Conservation (phyloP, 441 rosid genomes). For the Populus hybrid region DNA sequence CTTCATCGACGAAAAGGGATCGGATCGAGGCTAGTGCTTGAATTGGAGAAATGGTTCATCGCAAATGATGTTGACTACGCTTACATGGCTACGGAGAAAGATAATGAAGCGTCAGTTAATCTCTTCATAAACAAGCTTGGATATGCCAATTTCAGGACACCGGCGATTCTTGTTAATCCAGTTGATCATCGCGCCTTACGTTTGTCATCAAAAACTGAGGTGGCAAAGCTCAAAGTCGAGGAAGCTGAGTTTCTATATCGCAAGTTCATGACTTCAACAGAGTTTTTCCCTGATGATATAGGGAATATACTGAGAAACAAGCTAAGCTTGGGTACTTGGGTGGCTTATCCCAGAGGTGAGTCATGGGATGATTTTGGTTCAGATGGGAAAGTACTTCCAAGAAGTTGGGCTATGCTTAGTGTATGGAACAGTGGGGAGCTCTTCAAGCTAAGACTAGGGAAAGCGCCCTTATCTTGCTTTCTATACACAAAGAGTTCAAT, state of each 20-base stretch:
- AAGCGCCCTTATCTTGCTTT: constrained; percentile 54
- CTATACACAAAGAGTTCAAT: constrained; percentile 48
- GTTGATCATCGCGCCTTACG: constrained; percentile 33
- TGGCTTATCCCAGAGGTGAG: constrained; percentile 47
- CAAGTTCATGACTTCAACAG: too few species aligned
- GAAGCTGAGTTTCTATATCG: constrained; percentile 53
- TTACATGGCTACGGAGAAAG: constrained; percentile 75
- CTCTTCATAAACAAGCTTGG: constrained; percentile 55
- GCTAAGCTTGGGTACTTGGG: constrained; percentile 77
- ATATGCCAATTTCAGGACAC: constrained; percentile 55
- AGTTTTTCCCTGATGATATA: too few species aligned
- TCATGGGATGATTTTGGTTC: constrained; percentile 19
- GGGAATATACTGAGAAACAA: constrained; percentile 49
- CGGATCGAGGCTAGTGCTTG: constrained; percentile 48
- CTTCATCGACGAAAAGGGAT: constrained; percentile 54
- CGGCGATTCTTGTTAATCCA: constrained; percentile 62
- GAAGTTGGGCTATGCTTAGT: constrained; percentile 72
- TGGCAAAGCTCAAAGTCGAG: constrained; percentile 45
- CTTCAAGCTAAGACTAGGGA: constrained; percentile 57
- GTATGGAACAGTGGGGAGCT: constrained; percentile 76
- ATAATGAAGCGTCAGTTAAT: constrained; percentile 57
- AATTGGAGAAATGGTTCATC: constrained; percentile 69
- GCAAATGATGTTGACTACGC: constrained; percentile 53
- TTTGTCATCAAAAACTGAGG: constrained; percentile 28
- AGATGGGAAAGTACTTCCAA: constrained; percentile 23